Evolutionary conservation across 2,329 filamentous ascomycete species (phyloP).

Genomic region (Aphanocladium album): DNA sequence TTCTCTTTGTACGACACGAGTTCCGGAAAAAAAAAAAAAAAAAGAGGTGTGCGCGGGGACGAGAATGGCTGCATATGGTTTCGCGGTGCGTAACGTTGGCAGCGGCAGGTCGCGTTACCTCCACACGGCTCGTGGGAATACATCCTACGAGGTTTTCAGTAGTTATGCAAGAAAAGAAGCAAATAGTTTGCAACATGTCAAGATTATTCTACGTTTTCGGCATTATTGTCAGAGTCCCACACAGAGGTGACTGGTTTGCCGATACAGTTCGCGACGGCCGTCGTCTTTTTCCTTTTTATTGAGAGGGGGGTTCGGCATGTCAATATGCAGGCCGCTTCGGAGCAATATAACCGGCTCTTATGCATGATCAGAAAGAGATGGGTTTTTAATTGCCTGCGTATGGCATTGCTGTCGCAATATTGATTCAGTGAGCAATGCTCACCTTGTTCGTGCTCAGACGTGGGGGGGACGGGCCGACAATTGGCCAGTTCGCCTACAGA

Average conservation of each 20-base stretch:
- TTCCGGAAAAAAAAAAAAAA: neutral
- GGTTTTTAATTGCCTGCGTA: neutral
- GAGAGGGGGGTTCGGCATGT: neutral
- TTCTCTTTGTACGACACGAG: neutral
- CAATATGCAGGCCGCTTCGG: neutral
- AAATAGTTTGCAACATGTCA: neutral
- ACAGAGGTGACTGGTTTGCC: neutral
- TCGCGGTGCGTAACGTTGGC: neutral
- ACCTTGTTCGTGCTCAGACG: neutral
- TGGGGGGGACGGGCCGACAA: neutral
- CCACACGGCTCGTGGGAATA: neutral
- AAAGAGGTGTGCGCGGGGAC: neutral
- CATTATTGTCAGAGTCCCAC: neutral
- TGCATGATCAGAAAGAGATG: neutral
- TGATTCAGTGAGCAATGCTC: neutral
- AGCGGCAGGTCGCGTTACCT: neutral
- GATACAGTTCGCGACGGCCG: neutral
- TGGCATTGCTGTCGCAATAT: neutral
- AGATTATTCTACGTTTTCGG: neutral
- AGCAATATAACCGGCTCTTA: neutral
- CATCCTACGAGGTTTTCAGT: neutral
- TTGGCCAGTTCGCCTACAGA: neutral
- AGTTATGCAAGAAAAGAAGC: neutral
- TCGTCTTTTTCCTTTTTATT: neutral
- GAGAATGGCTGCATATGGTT: neutral